Evolutionary conservation across 2,329 filamentous ascomycete genomes (phyloP), one percentile per base, ranked within the genome.

Genomic region (Talaromyces amestolkiae): DNA sequence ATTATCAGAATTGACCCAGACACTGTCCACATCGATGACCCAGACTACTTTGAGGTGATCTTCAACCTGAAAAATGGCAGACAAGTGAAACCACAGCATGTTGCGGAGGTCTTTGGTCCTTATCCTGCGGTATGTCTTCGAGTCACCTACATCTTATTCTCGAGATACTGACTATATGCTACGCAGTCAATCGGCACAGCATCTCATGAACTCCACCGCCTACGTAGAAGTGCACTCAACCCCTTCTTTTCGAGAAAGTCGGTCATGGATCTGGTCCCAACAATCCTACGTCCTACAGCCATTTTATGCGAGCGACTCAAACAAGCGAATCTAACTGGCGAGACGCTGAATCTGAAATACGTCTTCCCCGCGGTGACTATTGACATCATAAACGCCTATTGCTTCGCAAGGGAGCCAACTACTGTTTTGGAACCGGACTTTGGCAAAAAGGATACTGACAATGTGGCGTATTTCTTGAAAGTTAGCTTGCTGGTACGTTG

Each of bases 1-100:
- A 74, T 76, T 49, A 70, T 76, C 24, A 73, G 74, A 37, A 74
- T 75, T 54, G 71, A 68, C 60, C 75, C 75, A 4, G 67, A 70
- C 51, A 74, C 75, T 62, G 65, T 76, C 27, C 75, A 76, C 58
- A 70, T 75, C 65, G 69, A 70, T 37, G 74, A 76, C 62, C 69
- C 69, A 3, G 65, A 72, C 11, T 73, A 68, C 65, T 75, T 71
- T 61, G 72, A 75, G 13, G 24, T 31, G 13, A 8, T 54, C 15
- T 3, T 15, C n/a, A 54, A 13, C 9, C 31, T 7, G n/a, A 35
- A 19, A 37, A 54, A 54, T 15, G 51, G 51, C n/a, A 54, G 31
- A 37, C 17, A 54, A 5, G 31, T 54, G n/a, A 54, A 54, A 15
- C 27, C 51, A 3, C n/a, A 3, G n/a, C 24, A 33, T 35, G 17